phyloP scores from a whole-genome alignment of 2,329 filamentous ascomycete genomes.

The Daldinia sp. region DNA sequence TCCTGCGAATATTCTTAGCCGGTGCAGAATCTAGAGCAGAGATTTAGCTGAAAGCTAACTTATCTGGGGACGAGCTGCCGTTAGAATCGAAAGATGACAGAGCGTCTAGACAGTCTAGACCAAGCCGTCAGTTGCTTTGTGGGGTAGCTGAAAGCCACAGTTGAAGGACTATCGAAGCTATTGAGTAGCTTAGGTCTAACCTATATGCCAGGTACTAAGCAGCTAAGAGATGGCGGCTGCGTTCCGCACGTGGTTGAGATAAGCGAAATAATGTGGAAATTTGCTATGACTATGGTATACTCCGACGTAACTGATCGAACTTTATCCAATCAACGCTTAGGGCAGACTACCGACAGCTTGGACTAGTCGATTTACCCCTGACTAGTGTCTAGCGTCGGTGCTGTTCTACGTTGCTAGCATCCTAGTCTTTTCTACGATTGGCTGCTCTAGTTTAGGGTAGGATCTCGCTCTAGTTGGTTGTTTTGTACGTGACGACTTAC shows the following conservation, averaged over 20 bases:
- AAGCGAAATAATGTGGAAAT: constrained; percentile 26
- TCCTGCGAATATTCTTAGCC: constrained; percentile 1
- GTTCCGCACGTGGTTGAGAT: constrained; percentile 14
- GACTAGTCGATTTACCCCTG: constrained; percentile 25
- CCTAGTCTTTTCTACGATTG: constrained; percentile 9
- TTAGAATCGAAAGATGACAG: constrained; percentile 6
- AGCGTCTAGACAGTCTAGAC: constrained; percentile 24
- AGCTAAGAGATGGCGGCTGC: constrained; percentile 15
- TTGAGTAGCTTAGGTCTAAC: constrained; percentile 22
- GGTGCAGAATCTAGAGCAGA: constrained; percentile 15
- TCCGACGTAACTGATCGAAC: constrained; percentile 14
- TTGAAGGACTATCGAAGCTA: constrained; percentile 23
- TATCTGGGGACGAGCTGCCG: constrained; percentile 7
- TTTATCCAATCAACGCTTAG: constrained; percentile 13
- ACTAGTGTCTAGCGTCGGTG: constrained; percentile 26
- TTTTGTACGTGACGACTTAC: constrained; percentile 9
- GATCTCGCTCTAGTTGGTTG: neutral
- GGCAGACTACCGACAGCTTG: constrained; percentile 12
- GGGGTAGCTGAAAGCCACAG: constrained; percentile 21
- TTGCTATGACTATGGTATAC: neutral
- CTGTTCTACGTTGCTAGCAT: constrained; percentile 4
- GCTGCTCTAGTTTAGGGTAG: neutral
- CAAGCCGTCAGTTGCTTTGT: constrained; percentile 14
- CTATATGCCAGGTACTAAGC: constrained; percentile 14
- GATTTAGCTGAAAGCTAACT: constrained; percentile 19